Base-by-base conservation (phyloP, 2,329 filamentous ascomycete genomes). In the Penicillium glabrum region DNA sequence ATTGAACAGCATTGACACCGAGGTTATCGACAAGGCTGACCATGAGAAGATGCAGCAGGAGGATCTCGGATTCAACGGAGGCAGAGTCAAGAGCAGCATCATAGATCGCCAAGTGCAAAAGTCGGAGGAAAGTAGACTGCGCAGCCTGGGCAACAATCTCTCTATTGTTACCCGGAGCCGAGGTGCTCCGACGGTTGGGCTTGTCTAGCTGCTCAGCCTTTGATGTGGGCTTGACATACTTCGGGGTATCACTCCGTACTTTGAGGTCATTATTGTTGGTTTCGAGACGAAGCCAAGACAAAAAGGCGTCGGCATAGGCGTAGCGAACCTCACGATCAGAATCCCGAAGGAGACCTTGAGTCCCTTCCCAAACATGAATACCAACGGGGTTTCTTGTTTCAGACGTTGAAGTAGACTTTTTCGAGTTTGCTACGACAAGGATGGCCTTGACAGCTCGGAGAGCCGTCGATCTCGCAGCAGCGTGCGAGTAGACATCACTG, bases 361-460 rank as follows among this genome's bases (percentile, higher is more conserved):
- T 96, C n/a, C 91, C 91, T 73, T 98, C 93, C 95, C 95, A 99
- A 0, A 93, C 89, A 53, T 89, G 84, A 9, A 96, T 82, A 0
- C 90, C 87, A 1, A 96, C 90, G 41, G 82, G 85, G 70, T 89
- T 90, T 61, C 92, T 84, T 6, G 86, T 85, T 51, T 95, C 83
- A 29, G 84, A 84, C 62, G 82, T 83, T 63, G 78, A 81, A 58
- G 82, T 77, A 63, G 82, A 85, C 23, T 81, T 83, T 62, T 82
- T 83, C 43, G 83, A 83, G 67, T 96, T 96, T 3, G 93, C 92
- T 23, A 96, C 89, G 21, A 88, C 77, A 21, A 99, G 79, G 54
- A 97, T 92, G 39, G 87, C 85, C 72, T 91, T 95, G 70, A 97
- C 87, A 0, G 91, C 86, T 63, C 86, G 86, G 14, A 98, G 83